Evolutionary conservation across 768 basidiomycete species (phyloP), one percentile per base, ranked within the genome.

Genomic region (Agaricus subrufescens): DNA sequence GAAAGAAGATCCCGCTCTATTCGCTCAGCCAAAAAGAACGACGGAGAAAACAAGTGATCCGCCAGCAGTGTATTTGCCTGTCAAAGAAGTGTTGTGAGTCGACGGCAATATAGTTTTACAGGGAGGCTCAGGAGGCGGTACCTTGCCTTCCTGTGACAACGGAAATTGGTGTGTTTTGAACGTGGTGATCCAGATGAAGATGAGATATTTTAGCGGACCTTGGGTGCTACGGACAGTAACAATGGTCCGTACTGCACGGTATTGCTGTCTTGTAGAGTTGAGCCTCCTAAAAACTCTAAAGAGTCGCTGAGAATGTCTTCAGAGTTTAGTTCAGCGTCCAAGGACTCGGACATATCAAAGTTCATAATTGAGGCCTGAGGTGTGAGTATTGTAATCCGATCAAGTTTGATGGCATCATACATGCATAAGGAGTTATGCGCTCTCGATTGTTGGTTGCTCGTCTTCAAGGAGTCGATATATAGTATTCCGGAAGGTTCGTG

Each of bases 51-150:
- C 3, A 89, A 72, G 59, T 86, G 85, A 67, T 89, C 86, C 48
- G 86, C 87, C 23, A 89, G 73, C 9, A 88, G 74, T 12, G 85
- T 86, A 58, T 82, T 87, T 29, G 86, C 84, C 86, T 88, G 66
- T 42, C 27, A 58, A 50, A 19, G 34, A 50, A 25, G 15, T 4
- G n/a, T 42, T 5, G 11, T 34, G 34, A 34, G 34, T 34, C 11
- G 5, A 7, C 8, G 34, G 34, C 8, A 34, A 34, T 11, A 2
- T 34, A 19, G 34, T 6, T 34, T 34, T 34, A 34, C 34, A 11
- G 12, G 37, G 37, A 38, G 14, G 12, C 12, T 19, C 14, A 8
- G 40, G 1, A n/a, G 6, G 19, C 14, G 19, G 14, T 46, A 45
- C 52, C 51, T 54, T 58, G 12, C 57, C 52, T 34, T 54, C 47